A percentile compares a stretch with the other conserved stretches of the same genome.
Conservation (phyloP, 176 grass and related monocot species). For the Eragrostis curvula region DNA sequence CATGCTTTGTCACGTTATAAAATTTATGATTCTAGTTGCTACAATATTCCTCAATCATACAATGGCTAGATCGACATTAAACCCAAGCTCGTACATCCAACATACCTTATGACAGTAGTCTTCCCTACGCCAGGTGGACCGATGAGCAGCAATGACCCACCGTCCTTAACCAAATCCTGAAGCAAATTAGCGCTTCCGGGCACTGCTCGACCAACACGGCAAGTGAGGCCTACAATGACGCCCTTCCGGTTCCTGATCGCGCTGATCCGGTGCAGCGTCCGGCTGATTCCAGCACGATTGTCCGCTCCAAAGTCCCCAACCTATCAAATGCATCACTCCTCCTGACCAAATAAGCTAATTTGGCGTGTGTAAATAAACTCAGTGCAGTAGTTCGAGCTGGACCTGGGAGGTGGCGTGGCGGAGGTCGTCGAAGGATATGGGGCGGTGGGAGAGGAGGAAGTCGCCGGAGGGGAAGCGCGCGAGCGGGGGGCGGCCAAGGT, state of each 20-base stretch:
- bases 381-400: neutral
- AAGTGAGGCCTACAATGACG: constrained; percentile 79
- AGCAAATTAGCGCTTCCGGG: constrained; percentile 80
- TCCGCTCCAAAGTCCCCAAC: constrained; percentile 84
- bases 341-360: neutral
- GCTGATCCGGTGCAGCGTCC: constrained; percentile 80
- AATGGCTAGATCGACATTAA: neutral
- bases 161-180: constrained; percentile 86
- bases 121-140: constrained; percentile 90
- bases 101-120: constrained; percentile 86
- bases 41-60: neutral
- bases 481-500: constrained; percentile 73
- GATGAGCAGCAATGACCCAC: constrained; percentile 79
- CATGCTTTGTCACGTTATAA: neutral
- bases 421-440: constrained; percentile 68
- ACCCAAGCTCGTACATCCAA: neutral
- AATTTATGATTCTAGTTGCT: neutral
- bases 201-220: constrained; percentile 80
- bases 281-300: constrained; percentile 82
- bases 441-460: constrained; percentile 65
- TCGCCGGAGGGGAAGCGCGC: constrained; percentile 82
- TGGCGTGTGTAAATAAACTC: neutral
- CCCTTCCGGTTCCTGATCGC: constrained; percentile 81
- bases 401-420: constrained; percentile 75
- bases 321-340: constrained; percentile 36